A percentile compares a stretch with the other conserved stretches of the same genome.
Conservation (phyloP, 805 yeast species). For the Candida patagonica region DNA sequence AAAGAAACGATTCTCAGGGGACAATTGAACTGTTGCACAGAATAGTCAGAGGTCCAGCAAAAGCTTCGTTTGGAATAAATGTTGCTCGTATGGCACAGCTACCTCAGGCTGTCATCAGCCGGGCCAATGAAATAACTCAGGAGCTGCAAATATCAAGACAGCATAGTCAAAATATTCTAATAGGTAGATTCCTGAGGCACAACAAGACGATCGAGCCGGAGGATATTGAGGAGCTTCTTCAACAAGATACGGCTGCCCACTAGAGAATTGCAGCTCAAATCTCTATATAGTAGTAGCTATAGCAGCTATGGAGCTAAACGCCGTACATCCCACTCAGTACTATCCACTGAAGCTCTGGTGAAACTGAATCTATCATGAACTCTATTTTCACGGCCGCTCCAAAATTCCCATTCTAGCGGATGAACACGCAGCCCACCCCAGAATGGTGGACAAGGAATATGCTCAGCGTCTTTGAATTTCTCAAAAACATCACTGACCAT, state of each 20-base stretch:
- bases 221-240: neutral
- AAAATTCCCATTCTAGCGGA: constrained; percentile 88
- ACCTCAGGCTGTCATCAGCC: constrained; percentile 17
- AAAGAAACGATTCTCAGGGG: constrained; percentile 29
- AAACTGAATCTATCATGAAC: constrained; percentile 82
- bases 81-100: constrained; percentile 73
- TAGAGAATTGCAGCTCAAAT: too few species aligned
- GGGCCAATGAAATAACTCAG: constrained; percentile 20
- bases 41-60: constrained; percentile 40
- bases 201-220: too few species aligned
- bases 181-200: neutral
- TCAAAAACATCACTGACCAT: constrained; percentile 39
- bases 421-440: constrained; percentile 94
- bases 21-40: constrained; percentile 41
- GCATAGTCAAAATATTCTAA: neutral
- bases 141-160: constrained; percentile 17
- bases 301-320: constrained; percentile 58
- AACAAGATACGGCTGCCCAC: too few species aligned
- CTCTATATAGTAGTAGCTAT: neutral
- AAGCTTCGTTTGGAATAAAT: constrained; percentile 72
- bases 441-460: constrained; percentile 80
- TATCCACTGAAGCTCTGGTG: constrained; percentile 40
- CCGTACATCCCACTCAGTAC: constrained; percentile 48
- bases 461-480: constrained; percentile 51
- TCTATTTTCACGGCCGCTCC: constrained; percentile 93